These are phyloP conservation scores for Rubia tinctorum DNA, from an alignment of 305 asterid species.

Conservation along the genomic window DNA sequence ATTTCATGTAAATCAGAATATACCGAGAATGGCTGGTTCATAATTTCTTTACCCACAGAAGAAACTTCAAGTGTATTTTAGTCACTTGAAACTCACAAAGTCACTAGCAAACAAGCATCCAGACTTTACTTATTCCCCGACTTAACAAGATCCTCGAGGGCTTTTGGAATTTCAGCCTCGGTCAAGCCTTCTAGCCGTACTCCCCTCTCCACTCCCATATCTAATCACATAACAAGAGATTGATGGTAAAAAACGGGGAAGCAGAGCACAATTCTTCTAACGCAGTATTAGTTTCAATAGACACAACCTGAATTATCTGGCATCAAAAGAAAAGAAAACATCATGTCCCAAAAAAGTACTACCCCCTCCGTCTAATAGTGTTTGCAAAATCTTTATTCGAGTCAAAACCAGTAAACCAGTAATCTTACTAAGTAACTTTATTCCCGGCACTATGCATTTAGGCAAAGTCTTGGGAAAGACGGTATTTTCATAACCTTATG, in stretches of 20 bases:
- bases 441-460: too few relatives aligned
- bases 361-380: not conserved
- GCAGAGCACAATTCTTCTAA: constrained; percentile 12
- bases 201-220: constrained; percentile 84
- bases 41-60: not conserved
- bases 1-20: not conserved
- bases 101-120: too few relatives aligned
- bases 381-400: too few relatives aligned
- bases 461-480: too few relatives aligned
- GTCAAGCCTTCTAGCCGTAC: constrained; percentile 69
- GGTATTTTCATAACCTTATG: too few relatives aligned
- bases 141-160: constrained; percentile 78
- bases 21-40: constrained; percentile 1
- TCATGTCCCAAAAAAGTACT: too few relatives aligned
- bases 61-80: not conserved
- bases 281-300: not conserved
- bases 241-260: constrained; percentile 7
- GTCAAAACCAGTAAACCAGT: not conserved
- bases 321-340: constrained; percentile 5
- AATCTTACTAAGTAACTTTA: too few relatives aligned
- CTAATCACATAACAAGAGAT: constrained; percentile 37
- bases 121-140: constrained; percentile 42
- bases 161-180: constrained; percentile 80
- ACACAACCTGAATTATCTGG: too few relatives aligned
- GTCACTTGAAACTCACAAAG: not conserved